A percentile compares a stretch with the other conserved stretches of the same genome.
Conservation (phyloP, 1,284 basidiomycete genomes). For the Ceratobasidium sp. region DNA sequence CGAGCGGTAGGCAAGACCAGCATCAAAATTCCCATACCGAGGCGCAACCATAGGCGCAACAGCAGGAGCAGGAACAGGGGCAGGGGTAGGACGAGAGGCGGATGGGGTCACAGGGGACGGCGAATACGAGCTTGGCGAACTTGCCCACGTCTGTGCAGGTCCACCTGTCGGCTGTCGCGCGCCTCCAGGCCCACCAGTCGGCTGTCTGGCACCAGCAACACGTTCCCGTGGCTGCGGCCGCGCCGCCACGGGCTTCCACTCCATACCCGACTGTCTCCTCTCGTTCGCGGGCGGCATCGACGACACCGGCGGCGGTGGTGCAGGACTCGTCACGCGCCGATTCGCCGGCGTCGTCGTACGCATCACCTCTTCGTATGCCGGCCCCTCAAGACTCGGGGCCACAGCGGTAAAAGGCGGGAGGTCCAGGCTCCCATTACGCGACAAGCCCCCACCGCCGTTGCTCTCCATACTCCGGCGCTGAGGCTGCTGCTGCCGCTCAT, state of each 20-base stretch:
- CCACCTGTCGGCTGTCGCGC: not conserved
- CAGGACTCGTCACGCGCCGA: not conserved
- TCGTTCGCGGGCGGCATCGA: not conserved
- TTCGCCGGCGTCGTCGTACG: conserved; percentile 3
- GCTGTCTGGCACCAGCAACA: conserved; percentile 21
- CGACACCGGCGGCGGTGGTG: not conserved
- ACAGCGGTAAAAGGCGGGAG: conserved; percentile 17
- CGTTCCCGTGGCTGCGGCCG: conserved; percentile 40
- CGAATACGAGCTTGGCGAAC: conserved; percentile 10
- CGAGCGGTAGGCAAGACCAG: conserved; percentile 12
- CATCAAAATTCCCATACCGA: conserved; percentile 13
- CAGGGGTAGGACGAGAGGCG: conserved; percentile 18
- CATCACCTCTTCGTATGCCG: conserved; percentile 38
- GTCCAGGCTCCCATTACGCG: conserved; percentile 4
- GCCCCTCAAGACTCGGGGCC: conserved; percentile 31
- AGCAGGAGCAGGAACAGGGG: conserved; percentile 19
- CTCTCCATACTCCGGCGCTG: conserved; percentile 5
- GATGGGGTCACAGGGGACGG: not conserved
- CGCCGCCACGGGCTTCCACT: conserved; percentile 4
- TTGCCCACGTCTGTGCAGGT: not conserved
- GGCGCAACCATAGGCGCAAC: conserved; percentile 7
- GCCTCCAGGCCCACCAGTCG: conserved; percentile 6
- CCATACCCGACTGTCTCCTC: not conserved
- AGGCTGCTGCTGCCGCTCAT: not conserved
- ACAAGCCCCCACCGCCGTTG: not conserved